These are phyloP conservation scores for Hyphopichia homilentoma DNA, from an alignment of 805 yeast genomes.

Conservation along the genomic window DNA sequence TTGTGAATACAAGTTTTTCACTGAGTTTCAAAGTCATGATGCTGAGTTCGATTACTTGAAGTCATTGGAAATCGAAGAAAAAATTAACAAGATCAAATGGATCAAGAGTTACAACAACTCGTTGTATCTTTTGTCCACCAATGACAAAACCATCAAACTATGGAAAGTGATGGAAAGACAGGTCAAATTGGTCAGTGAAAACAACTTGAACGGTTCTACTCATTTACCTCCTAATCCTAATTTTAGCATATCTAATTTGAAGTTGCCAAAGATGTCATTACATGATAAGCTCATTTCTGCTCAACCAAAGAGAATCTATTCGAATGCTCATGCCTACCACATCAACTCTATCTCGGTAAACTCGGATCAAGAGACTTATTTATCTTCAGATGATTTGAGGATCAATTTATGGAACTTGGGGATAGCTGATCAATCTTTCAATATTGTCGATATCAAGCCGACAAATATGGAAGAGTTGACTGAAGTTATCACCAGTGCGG, in stretches of 20 bases:
- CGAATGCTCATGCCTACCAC: slow-evolving; percentile 98
- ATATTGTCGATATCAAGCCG: slow-evolving; percentile 97
- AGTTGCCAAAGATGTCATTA: slow-evolving; percentile 82
- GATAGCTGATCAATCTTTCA: slow-evolving; percentile 91
- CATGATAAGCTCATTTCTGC: slow-evolving; percentile 96
- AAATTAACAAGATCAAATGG: slow-evolving; percentile 97
- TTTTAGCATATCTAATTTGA: slow-evolving; percentile 43
- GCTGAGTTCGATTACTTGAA: slow-evolving; percentile 97
- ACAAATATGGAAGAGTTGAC: slow-evolving; percentile 98
- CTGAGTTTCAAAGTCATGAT: slow-evolving; percentile 97
- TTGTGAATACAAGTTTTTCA: slow-evolving; percentile 92
- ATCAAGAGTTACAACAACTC: slow-evolving; percentile 82
- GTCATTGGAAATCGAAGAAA: slow-evolving; percentile 95
- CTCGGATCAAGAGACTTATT: slow-evolving; percentile 93
- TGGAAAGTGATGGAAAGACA: slow-evolving; percentile 95
- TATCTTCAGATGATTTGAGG: slow-evolving; percentile 90
- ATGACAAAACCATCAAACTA: slow-evolving; percentile 96
- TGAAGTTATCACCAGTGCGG: slow-evolving; percentile 95
- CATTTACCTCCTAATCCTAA: slow-evolving; percentile 14
- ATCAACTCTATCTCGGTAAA: slow-evolving; percentile 93
- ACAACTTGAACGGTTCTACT: slow-evolving; percentile 53
- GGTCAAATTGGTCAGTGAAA: slow-evolving; percentile 87
- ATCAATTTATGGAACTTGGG: slow-evolving; percentile 94
- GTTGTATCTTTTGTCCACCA: slow-evolving; percentile 86
- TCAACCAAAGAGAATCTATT: slow-evolving; percentile 83